Evolutionary conservation across 1,284 basidiomycete genomes (phyloP), one percentile per base, ranked within the genome.

Genomic region (Leccinum fuscescens): DNA sequence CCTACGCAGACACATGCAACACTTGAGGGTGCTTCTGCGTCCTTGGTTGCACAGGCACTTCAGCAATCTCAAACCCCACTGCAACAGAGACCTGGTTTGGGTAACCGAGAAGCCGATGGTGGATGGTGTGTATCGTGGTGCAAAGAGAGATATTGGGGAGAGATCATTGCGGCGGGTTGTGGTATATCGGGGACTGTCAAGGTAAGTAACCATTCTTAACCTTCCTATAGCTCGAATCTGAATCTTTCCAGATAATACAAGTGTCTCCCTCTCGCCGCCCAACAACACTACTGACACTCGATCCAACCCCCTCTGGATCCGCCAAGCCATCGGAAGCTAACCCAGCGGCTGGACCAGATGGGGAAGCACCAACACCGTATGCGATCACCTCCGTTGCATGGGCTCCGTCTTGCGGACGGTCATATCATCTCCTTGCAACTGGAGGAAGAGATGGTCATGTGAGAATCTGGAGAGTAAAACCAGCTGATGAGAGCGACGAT

Each of bases 61-160:
- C 85, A 85, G 59, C 86, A 86, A 66, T 79, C 81, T 33, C 78
- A 83, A 46, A 75, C 78, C 61, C 80, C 80, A 60, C 71, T 63
- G 14, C 76, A 77, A 12, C 71, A 70, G 15, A 76, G 85, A 46
- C 77, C 82, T n/a, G 85, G 84, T 0, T 63, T 80, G 15, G 87
- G 86, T 0, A 86, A 84, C 65, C 79, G 85, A 33, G 91, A 92
- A 72, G 92, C 92, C 1, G 89, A 93, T 62, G 94, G 94, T 8
- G 95, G 92, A 0, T 97, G 94, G 93, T 89, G 88, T 62, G 74
- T 98, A 50, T 90, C 89, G 20, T 98, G 94, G 94, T 97, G 94
- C 74, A 92, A 93, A 69, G 95, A 98, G 67, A 82, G 84, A 62
- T 96, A 94, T 75, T 96, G 94, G 93, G 94, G 95, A 1, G 91